Percentiles rank a stretch among this genome's conserved stretches.
These are phyloP conservation scores for Castanea crenata DNA, from an alignment of 306 rosid genomes.

Conservation along the genomic window DNA sequence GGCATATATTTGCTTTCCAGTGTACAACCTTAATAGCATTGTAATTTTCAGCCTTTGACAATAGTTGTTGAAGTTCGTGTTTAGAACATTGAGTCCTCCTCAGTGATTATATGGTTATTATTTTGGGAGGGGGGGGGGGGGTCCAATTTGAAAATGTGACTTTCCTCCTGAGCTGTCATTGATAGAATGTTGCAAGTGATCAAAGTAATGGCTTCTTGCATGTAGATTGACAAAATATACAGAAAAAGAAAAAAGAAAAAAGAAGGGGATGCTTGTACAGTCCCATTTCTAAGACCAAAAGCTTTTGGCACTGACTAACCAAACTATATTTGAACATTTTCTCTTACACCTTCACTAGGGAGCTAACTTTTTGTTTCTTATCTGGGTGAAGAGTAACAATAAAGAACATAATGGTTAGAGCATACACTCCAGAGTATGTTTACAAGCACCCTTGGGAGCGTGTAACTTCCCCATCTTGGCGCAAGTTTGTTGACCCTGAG, in stretches of 20 bases:
- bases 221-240: not conserved
- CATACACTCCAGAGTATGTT: conserved; percentile 72
- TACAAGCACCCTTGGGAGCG: conserved; percentile 96
- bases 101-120: not conserved
- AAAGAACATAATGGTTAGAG: conserved; percentile 63
- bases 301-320: not conserved
- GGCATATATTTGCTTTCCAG: not conserved
- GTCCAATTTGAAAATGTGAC: not conserved
- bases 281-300: not conserved
- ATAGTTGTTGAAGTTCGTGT: not conserved
- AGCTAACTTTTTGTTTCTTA: conserved; percentile 1
- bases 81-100: not conserved
- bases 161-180: not conserved
- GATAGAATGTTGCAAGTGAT: not conserved
- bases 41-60: too few species aligned
- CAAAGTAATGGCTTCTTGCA: not conserved
- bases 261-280: not conserved
- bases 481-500: conserved; percentile 82
- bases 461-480: conserved; percentile 91
- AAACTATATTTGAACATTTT: not conserved
- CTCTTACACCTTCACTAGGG: not conserved
- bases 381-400: conserved; percentile 3
- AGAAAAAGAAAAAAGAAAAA: too few species aligned
- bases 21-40: not conserved
- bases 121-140: too few species aligned